These are phyloP conservation scores for Dipteronia sinensis DNA, from an alignment of 345 rosid genomes.

Conservation along the genomic window DNA sequence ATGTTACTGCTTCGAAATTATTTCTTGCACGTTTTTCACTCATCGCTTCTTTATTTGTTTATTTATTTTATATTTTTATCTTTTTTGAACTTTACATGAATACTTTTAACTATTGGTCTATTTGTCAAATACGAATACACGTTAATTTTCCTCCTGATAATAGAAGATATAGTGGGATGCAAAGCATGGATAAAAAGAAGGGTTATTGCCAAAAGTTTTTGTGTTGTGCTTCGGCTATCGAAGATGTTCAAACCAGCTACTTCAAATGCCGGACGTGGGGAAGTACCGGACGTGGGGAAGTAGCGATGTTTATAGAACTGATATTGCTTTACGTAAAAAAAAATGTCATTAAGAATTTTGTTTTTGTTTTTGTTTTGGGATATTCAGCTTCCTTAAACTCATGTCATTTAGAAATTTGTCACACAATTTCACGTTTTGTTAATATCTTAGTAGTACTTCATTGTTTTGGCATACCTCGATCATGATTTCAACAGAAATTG, in stretches of 20 bases:
- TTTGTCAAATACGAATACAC: background rate
- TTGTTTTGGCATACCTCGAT: background rate
- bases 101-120: background rate
- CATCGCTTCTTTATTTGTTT: background rate
- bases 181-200: background rate
- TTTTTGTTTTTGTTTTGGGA: background rate
- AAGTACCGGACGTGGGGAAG: background rate
- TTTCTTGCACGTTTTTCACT: background rate
- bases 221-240: background rate
- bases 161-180: too few relatives aligned
- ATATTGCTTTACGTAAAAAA: background rate
- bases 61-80: background rate
- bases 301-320: background rate
- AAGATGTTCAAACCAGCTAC: background rate
- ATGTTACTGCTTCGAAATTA: conserved; percentile 1
- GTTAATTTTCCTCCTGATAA: background rate
- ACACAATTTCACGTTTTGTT: background rate
- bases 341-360: background rate
- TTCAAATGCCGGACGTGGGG: background rate
- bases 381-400: background rate
- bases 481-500: background rate
- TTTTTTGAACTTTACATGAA: background rate
- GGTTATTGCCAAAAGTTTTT: background rate
- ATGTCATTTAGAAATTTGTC: background rate
- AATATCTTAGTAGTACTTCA: background rate